phyloP scores from a whole-genome alignment of 2,329 filamentous ascomycete species.

The Sclerotinia glacialis region DNA sequence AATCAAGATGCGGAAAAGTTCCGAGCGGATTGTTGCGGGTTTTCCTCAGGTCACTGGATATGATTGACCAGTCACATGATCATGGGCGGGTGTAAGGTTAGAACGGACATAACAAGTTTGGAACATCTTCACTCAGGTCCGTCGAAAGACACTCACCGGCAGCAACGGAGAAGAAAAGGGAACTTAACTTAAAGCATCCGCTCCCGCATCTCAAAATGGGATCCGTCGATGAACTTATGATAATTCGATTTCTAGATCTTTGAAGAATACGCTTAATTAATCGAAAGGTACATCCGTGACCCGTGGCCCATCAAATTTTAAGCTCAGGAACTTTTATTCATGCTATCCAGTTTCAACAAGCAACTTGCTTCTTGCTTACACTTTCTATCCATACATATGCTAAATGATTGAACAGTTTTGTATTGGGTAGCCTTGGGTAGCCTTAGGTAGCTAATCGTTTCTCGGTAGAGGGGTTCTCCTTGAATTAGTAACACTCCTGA shows the following conservation, averaged over 20 bases:
- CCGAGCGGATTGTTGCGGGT: slow-evolving; percentile 6
- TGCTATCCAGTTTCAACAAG: too few relatives aligned
- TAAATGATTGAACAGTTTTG: background rate
- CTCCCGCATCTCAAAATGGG: background rate
- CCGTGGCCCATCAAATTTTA: background rate
- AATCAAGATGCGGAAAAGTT: background rate
- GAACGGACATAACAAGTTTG: too few relatives aligned
- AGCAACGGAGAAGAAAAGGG: background rate
- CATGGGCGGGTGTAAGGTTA: background rate
- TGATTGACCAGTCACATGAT: background rate
- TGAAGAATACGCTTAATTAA: background rate
- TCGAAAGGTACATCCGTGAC: background rate
- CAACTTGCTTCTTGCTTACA: background rate
- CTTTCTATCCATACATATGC: background rate
- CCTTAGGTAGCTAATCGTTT: too few relatives aligned
- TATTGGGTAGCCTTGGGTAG: too few relatives aligned
- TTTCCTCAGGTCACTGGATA: slow-evolving; percentile 3
- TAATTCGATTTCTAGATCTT: background rate
- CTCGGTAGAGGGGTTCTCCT: background rate
- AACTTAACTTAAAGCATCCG: background rate
- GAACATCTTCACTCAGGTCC: slow-evolving; percentile 1
- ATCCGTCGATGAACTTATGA: slow-evolving; percentile 1
- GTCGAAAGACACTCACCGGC: background rate
- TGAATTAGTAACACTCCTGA: background rate
- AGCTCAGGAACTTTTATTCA: background rate